Evolutionary conservation across 345 rosid species (phyloP).

Genomic region (Rhodamnia rubescens): DNA sequence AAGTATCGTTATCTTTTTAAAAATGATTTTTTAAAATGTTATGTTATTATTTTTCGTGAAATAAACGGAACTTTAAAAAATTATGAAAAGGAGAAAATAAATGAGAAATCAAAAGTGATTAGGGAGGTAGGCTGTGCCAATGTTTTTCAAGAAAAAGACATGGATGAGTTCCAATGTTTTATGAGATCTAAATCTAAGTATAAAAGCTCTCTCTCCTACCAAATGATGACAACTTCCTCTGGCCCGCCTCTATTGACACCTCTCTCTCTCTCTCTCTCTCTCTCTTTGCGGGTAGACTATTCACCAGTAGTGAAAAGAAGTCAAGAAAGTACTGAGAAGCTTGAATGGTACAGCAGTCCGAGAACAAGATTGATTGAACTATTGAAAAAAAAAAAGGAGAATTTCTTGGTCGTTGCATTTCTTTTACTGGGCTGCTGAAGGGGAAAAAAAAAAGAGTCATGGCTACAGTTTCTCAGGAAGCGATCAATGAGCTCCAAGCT

Average conservation of each 20-base stretch:
- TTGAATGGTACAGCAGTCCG: not conserved
- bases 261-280: not conserved
- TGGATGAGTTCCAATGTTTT: not conserved
- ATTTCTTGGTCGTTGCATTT: not conserved
- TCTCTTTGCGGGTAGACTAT: not conserved
- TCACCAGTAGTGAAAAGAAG: not conserved
- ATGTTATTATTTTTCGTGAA: no score
- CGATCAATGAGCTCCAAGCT: conserved; percentile 36
- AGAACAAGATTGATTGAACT: not conserved
- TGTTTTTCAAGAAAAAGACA: not conserved
- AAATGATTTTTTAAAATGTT: no score
- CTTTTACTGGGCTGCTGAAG: not conserved
- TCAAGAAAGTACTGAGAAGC: not conserved
- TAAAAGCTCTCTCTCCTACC: not conserved
- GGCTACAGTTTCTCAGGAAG: conserved; percentile 37
- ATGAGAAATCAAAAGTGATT: not conserved
- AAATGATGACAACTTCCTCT: not conserved
- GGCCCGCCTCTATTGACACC: not conserved
- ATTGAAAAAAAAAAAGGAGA: not conserved
- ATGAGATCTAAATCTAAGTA: not conserved
- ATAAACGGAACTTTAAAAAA: not conserved
- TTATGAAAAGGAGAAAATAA: not conserved
- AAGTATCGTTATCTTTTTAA: no score
- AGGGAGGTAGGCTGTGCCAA: not conserved
- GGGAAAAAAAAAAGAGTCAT: conserved; percentile 1